Evolutionary conservation across 768 basidiomycete genomes (phyloP).

Genomic region (Tylopilus sp.): DNA sequence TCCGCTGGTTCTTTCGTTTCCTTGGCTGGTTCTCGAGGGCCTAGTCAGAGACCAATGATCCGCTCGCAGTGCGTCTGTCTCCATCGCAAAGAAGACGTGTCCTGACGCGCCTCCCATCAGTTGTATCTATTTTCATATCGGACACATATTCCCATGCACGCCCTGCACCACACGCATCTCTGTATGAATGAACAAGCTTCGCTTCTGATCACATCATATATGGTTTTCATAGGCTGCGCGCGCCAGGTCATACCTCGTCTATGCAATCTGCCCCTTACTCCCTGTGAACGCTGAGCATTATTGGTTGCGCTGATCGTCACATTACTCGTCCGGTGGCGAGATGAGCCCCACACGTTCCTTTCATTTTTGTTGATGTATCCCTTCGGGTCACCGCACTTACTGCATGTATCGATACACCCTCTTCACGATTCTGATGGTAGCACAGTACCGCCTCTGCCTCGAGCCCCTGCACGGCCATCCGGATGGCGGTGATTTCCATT

Average conservation of each 20-base stretch:
- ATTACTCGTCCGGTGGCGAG: not conserved
- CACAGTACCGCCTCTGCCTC: constrained; percentile 7
- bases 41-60: constrained; percentile 14
- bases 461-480: not conserved
- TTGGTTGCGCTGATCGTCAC: not conserved
- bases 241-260: not conserved
- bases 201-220: constrained; percentile 15
- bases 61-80: constrained; percentile 8
- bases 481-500: not conserved
- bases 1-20: constrained; percentile 21
- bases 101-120: constrained; percentile 5
- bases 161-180: constrained; percentile 16
- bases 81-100: not conserved
- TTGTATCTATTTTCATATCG: constrained; percentile 20
- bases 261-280: constrained; percentile 15
- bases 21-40: constrained; percentile 25
- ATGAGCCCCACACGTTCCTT: constrained; percentile 7
- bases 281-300: constrained; percentile 1
- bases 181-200: constrained; percentile 14
- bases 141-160: constrained; percentile 23
- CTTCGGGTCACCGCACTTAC: constrained; percentile 11
- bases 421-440: constrained; percentile 4
- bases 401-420: constrained; percentile 12
- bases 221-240: not conserved
- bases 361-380: constrained; percentile 15